phyloP scores from a whole-genome alignment of 2,329 filamentous ascomycete genomes.

The Mycocentrospora acerina region DNA sequence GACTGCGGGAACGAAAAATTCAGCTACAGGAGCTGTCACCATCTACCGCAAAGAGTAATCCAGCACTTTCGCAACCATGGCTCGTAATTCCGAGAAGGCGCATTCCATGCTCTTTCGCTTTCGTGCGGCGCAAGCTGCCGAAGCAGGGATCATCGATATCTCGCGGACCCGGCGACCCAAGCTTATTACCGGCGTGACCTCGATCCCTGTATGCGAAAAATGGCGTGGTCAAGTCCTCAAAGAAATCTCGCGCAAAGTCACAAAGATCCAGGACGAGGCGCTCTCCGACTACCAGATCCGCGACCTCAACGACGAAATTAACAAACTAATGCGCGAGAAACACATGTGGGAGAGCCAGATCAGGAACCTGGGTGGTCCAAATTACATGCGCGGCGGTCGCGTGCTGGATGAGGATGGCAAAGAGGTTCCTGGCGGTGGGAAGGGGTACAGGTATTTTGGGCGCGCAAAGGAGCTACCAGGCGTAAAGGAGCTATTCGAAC shows the following conservation, averaged over 20 bases:
- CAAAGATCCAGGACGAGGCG: slow-evolving; percentile 86
- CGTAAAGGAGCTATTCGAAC: slow-evolving; percentile 76
- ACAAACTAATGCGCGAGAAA: slow-evolving; percentile 98
- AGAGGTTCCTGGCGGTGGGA: slow-evolving; percentile 67
- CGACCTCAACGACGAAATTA: slow-evolving; percentile 98
- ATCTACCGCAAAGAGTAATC: neutral
- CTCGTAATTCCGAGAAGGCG: slow-evolving; percentile 96
- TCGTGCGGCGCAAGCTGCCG: slow-evolving; percentile 92
- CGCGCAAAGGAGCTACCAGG: slow-evolving; percentile 86
- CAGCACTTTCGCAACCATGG: slow-evolving; percentile 50
- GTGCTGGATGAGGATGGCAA: slow-evolving; percentile 58
- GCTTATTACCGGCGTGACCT: slow-evolving; percentile 81
- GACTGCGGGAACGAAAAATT: neutral
- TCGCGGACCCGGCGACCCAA: slow-evolving; percentile 87
- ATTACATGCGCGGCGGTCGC: slow-evolving; percentile 78
- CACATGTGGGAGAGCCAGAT: slow-evolving; percentile 99
- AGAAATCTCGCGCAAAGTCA: slow-evolving; percentile 95
- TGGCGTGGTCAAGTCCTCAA: slow-evolving; percentile 98
- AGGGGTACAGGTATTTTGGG: slow-evolving; percentile 85
- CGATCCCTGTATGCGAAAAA: slow-evolving; percentile 88
- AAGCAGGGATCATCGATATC: slow-evolving; percentile 93
- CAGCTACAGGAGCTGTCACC: neutral
- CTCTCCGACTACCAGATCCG: slow-evolving; percentile 97
- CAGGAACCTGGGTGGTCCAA: slow-evolving; percentile 90
- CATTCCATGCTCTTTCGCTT: slow-evolving; percentile 99